Evolutionary conservation across 1,284 basidiomycete genomes (phyloP), one percentile per base, ranked within the genome.

Genomic region (Lentinus polychrous): DNA sequence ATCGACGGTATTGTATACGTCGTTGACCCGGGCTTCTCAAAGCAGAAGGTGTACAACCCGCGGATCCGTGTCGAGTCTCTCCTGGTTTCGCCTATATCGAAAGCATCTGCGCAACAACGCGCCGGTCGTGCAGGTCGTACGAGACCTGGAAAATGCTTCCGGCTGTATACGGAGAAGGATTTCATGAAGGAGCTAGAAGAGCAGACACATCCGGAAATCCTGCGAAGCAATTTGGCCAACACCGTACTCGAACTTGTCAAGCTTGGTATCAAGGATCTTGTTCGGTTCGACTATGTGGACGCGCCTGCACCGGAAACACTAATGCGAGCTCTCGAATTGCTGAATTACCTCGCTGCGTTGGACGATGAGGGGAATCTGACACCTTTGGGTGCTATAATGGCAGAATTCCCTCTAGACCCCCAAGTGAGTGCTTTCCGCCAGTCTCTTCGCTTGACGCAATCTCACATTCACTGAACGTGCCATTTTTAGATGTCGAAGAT

Each of bases 1-100:
- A 98, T 99, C 53, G 95, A 98, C 59, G 96, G 95, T 20, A 98
- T 99, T 61, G 94, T 99, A 11, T 99, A 98, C 63, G 95, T 99
- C 49, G 93, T 99, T 40, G 95, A 99, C 65, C 94, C 96, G 0
- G 95, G 95, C 0, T 95, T 97, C 73, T 93, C 91, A 7, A 95
- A 97, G 69, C 91, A 97, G 69, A 98, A 94, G 64, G 91, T 97
- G 46, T 97, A 97, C 73, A 96, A 96, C 65, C 94, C 94, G 0
- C 81, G 94, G 24, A 96, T 98, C 57, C 83, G 96, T 54, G 94
- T 99, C 40, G 95, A 99, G 70, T 92, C 87, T 49, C 72, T 99
- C 48, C 73, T 98, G 7, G 94, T 98, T 27, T 87, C 86, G 47
- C 94, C 96, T 0, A 99, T 99, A 57, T 95, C 92, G 15, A 97